Conservation (phyloP, 78 protist genomes). For the Andalucia godoyi region DNA sequence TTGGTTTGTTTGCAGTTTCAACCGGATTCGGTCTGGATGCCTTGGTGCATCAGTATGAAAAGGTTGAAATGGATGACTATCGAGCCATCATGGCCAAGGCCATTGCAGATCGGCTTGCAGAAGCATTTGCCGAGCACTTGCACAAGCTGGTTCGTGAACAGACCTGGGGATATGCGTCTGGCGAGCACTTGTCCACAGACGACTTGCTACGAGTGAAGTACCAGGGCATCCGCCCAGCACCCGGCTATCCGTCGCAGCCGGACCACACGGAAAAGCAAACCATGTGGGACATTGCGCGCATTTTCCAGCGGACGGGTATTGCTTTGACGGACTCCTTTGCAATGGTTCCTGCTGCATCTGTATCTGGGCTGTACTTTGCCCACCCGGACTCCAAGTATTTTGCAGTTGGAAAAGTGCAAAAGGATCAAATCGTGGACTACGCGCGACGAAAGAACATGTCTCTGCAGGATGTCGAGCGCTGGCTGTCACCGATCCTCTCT, state of each 20-base stretch:
- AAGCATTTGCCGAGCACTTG: slow-evolving; percentile 85
- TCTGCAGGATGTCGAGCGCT: slow-evolving; percentile 55
- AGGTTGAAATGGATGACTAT: slow-evolving; percentile 82
- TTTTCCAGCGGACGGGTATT: slow-evolving; percentile 27
- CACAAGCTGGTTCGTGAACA: slow-evolving; percentile 78
- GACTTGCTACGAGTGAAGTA: slow-evolving; percentile 69
- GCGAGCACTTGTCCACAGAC: slow-evolving; percentile 39
- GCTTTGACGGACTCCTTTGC: slow-evolving; percentile 65
- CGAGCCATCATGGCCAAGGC: slow-evolving; percentile 83
- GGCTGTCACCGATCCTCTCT: slow-evolving; percentile 66
- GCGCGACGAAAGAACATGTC: slow-evolving; percentile 66
- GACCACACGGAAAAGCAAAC: slow-evolving; percentile 94
- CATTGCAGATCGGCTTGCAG: slow-evolving; percentile 79
- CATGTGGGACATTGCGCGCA: slow-evolving; percentile 66
- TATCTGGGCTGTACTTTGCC: slow-evolving; percentile 83
- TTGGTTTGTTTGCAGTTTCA: slow-evolving; percentile 80
- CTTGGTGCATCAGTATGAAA: slow-evolving; percentile 37
- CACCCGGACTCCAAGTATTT: slow-evolving; percentile 80
- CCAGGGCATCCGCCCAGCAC: slow-evolving; percentile 96
- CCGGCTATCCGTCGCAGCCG: slow-evolving; percentile 97
- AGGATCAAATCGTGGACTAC: slow-evolving; percentile 89
- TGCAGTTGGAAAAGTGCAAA: slow-evolving; percentile 84
- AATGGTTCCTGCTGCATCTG: slow-evolving; percentile 94
- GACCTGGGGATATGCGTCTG: slow-evolving; percentile 82
- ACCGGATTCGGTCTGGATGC: slow-evolving; percentile 79